Evolutionary conservation across 1,284 basidiomycete genomes (phyloP), one percentile per base, ranked within the genome.

Genomic region (Ceratorhiza oryzae-sativae): DNA sequence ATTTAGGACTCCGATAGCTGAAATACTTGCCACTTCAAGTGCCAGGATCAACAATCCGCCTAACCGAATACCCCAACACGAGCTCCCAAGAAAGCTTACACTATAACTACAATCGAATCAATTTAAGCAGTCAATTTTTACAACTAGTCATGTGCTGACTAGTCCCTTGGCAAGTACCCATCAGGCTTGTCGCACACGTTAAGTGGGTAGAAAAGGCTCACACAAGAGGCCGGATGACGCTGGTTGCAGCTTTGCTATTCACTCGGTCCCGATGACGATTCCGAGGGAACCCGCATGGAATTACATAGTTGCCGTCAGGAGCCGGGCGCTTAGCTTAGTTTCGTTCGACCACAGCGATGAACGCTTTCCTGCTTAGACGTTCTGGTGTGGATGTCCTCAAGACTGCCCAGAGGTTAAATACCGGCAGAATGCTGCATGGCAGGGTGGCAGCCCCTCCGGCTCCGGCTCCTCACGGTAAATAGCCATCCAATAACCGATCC

Each of bases 391-490:
- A 36, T 67, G 46, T 32, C 20, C 30, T 46, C 1, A 63, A 32
- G 3, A 32, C 15, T 39, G 4, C 48, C 15, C 23, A 30, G 8
- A 34, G 18, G 12, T 18, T 20, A 1, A 13, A 13, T 27, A 10
- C 27, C 34, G n/a, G 18, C 36, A 4, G 51, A 13, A 2, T 18
- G n/a, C 25, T 59, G 4, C 48, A 62, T 51, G 70, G 70, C 9
- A 34, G 55, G 13, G 34, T n/a, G 6, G n/a, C 48, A 13, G 49
- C 27, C 6, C 60, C 71, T 20, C 23, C 46, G 2, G 6, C 51
- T 20, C 55, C 60, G 34, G 10, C 53, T 51, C 34, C 42, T 61
- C 48, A 36, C 30, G 45, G 51, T 55, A 58, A 46, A 48, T 41
- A 20, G 5, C 42, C n/a, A 20, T 63, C 46, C 27, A 20, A 15